phyloP scores from a whole-genome alignment of 495 filamentous ascomycete genomes.

The Astrothelium subdiscretum region DNA sequence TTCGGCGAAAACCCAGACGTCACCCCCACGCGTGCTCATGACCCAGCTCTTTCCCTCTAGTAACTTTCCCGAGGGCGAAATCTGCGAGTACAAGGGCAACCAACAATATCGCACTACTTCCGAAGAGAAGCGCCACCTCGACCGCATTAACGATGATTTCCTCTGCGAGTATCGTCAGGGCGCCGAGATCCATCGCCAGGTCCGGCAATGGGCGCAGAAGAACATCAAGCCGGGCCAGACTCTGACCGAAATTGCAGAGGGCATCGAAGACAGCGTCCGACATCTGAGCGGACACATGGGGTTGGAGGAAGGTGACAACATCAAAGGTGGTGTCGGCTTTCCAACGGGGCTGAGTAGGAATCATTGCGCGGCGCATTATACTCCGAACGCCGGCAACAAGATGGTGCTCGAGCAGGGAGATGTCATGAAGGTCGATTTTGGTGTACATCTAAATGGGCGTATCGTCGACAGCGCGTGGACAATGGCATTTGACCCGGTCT shows the following conservation, averaged over 20 bases:
- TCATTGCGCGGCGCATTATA: conserved; percentile 51
- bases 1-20: conserved; percentile 36
- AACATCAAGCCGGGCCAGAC: conserved; percentile 45
- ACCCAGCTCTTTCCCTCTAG: conserved; percentile 38
- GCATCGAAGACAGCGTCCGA: conserved; percentile 50
- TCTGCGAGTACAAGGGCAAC: conserved; percentile 38
- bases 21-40: conserved; percentile 43
- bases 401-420: conserved; percentile 43
- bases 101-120: conserved; percentile 46
- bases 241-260: conserved; percentile 47
- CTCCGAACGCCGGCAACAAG: conserved; percentile 52
- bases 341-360: conserved; percentile 51
- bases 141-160: conserved; percentile 43
- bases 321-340: conserved; percentile 51
- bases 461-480: conserved; percentile 59
- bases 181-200: conserved; percentile 51
- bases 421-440: conserved; percentile 60
- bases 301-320: conserved; percentile 44
- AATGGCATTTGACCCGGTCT: conserved; percentile 47
- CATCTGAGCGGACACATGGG: conserved; percentile 45
- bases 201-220: conserved; percentile 45
- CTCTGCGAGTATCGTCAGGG: conserved; percentile 49
- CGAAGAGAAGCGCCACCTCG: conserved; percentile 46
- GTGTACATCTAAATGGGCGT: conserved; percentile 52
- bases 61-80: conserved; percentile 43